Conservation (phyloP, 495 filamentous ascomycete genomes). For the Massariosphaeria phaeospora region DNA sequence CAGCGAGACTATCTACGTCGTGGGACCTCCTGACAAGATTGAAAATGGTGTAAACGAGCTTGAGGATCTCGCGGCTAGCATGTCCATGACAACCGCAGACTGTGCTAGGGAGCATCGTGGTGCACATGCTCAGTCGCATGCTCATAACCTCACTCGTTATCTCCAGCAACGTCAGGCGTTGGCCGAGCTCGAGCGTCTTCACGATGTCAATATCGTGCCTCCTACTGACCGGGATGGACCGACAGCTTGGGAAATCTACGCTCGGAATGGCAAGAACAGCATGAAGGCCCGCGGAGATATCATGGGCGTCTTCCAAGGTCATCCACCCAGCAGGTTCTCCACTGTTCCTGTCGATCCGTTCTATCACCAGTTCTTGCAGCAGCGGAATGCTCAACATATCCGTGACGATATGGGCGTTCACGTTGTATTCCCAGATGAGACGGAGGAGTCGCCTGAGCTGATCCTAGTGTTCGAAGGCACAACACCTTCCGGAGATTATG, state of each 20-base stretch:
- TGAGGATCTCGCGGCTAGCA: constrained; percentile 73
- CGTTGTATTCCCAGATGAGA: constrained; percentile 64
- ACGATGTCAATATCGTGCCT: constrained; percentile 76
- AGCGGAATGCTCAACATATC: constrained; percentile 57
- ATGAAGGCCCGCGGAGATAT: constrained; percentile 78
- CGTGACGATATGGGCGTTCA: constrained; percentile 73
- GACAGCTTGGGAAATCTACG: constrained; percentile 76
- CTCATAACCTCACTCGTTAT: constrained; percentile 78
- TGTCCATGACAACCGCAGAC: constrained; percentile 74
- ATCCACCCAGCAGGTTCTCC: constrained; percentile 70
- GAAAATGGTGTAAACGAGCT: constrained; percentile 69
- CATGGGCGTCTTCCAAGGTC: constrained; percentile 68
- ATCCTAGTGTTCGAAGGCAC: constrained; percentile 81
- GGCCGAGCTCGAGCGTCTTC: constrained; percentile 66
- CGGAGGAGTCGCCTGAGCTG: constrained; percentile 57
- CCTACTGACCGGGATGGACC: constrained; percentile 60
- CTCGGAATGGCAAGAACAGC: constrained; percentile 74
- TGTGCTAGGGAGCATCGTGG: constrained; percentile 69
- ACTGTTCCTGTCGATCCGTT: constrained; percentile 75
- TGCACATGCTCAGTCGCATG: constrained; percentile 68
- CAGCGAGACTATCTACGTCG: constrained; percentile 72
- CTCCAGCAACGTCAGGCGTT: constrained; percentile 70
- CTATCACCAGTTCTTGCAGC: constrained; percentile 72
- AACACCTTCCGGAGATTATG: constrained; percentile 52
- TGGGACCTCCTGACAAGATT: constrained; percentile 69